These are phyloP conservation scores for Aspergillus baeticus DNA, from an alignment of 495 filamentous ascomycete genomes.

Conservation along the genomic window DNA sequence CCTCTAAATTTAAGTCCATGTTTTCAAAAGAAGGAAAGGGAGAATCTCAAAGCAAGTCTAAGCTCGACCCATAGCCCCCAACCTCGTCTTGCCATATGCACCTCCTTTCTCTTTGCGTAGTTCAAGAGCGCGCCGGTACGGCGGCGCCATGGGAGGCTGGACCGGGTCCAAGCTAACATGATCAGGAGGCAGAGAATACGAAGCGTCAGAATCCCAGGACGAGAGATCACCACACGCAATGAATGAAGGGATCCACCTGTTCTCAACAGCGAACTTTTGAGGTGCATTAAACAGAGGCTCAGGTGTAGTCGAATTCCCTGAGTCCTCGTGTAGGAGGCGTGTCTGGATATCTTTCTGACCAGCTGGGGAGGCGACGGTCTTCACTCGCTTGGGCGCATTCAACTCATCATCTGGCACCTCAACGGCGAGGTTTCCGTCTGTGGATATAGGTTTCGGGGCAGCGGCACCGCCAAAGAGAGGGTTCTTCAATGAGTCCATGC, in stretches of 20 bases:
- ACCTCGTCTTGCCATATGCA: slow-evolving; percentile 76
- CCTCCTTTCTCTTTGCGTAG: slow-evolving; percentile 73
- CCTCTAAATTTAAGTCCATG: neutral
- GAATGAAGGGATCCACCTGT: slow-evolving; percentile 87
- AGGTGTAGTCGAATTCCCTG: slow-evolving; percentile 16
- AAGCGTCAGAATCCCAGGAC: slow-evolving; percentile 90
- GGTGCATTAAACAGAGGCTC: slow-evolving; percentile 26
- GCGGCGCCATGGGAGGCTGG: slow-evolving; percentile 94
- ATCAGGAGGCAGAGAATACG: slow-evolving; percentile 77
- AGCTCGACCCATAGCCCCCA: slow-evolving; percentile 27
- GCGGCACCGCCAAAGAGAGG: slow-evolving; percentile 47
- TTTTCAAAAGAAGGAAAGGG: neutral
- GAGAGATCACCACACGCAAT: slow-evolving; percentile 96
- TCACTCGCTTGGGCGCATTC: slow-evolving; percentile 19
- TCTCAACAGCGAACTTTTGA: slow-evolving; percentile 36
- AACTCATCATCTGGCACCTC: slow-evolving; percentile 57
- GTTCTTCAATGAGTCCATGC: slow-evolving; percentile 43
- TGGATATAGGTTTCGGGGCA: slow-evolving; percentile 29
- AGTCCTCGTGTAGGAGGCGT: slow-evolving; percentile 29
- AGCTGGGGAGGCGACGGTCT: neutral
- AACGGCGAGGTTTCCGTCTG: slow-evolving; percentile 60
- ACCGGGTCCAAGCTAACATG: slow-evolving; percentile 84
- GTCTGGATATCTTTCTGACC: slow-evolving; percentile 6
- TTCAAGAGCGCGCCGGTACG: slow-evolving; percentile 88
- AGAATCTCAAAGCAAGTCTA: slow-evolving; percentile 13